These are phyloP conservation scores for Quercus aquifolioides DNA, from an alignment of 306 rosid species.

Conservation along the genomic window DNA sequence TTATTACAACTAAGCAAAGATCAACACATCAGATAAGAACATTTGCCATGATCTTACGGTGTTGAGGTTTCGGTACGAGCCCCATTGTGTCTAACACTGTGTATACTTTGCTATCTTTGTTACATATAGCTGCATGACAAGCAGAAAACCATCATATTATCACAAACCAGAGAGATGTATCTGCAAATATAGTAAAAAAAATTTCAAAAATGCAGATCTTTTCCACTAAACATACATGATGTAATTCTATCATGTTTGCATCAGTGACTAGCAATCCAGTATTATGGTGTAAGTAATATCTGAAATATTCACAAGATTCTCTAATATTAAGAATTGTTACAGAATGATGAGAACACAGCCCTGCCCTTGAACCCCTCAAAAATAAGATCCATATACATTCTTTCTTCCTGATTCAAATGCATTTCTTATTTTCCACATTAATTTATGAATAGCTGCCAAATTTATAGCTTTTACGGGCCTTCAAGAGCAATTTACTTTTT, in stretches of 20 bases:
- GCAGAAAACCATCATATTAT: slow-evolving; percentile 12
- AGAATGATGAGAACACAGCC: background rate
- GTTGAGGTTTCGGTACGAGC: slow-evolving; percentile 54
- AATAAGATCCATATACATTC: background rate
- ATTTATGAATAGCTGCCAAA: background rate
- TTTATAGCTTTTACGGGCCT: background rate
- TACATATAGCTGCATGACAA: slow-evolving; percentile 78
- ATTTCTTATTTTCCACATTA: background rate
- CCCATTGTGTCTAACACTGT: slow-evolving; percentile 69
- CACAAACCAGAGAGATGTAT: background rate
- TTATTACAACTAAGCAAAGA: slow-evolving; percentile 5
- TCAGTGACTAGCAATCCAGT: background rate
- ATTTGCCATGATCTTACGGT: slow-evolving; percentile 61
- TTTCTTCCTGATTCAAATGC: background rate
- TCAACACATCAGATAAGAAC: slow-evolving; percentile 14
- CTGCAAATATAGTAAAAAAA: background rate
- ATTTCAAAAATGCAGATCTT: background rate
- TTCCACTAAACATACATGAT: background rate
- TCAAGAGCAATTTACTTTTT: background rate
- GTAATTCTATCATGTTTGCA: background rate
- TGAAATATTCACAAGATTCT: background rate
- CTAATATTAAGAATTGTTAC: background rate
- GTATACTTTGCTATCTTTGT: slow-evolving; percentile 81
- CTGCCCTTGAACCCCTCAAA: background rate
- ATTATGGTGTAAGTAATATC: background rate